These are phyloP conservation scores for Lentinula edodes DNA, from an alignment of 768 basidiomycete species.

Conservation along the genomic window DNA sequence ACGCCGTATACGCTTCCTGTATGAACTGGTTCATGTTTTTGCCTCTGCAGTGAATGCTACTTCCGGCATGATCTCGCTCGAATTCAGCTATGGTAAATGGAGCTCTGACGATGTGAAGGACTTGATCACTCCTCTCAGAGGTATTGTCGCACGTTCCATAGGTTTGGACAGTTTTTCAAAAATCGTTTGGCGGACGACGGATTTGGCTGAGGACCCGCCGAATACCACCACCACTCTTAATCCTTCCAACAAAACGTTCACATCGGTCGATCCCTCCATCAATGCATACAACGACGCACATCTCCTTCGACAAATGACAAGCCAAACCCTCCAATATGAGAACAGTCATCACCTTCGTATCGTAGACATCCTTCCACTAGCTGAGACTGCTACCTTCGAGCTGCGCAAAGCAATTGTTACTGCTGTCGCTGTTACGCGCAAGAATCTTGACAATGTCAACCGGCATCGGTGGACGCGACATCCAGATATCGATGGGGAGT, in stretches of 20 bases:
- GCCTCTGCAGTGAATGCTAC: constrained; percentile 22
- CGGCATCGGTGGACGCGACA: constrained; percentile 23
- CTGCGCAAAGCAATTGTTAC: constrained; percentile 25
- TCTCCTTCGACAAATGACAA: constrained; percentile 27
- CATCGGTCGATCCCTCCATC: not conserved
- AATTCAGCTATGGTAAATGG: constrained; percentile 42
- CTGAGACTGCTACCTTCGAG: constrained; percentile 26
- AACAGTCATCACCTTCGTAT: constrained; percentile 22
- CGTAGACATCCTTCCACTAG: constrained; percentile 26
- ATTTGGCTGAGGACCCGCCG: not conserved
- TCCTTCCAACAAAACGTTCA: constrained; percentile 5
- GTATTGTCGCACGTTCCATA: constrained; percentile 18
- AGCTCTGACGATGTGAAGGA: constrained; percentile 34
- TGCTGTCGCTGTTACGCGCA: constrained; percentile 20
- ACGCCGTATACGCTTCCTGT: not conserved
- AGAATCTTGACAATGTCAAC: constrained; percentile 26
- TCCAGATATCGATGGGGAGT: constrained; percentile 10
- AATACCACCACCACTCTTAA: not conserved
- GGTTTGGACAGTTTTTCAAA: constrained; percentile 27
- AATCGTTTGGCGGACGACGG: constrained; percentile 14
- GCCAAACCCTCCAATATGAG: constrained; percentile 21
- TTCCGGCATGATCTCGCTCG: constrained; percentile 30
- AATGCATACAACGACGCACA: constrained; percentile 25
- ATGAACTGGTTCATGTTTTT: not conserved
- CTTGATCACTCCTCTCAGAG: constrained; percentile 29